These are phyloP conservation scores for Coemansia sp. DNA, from an alignment of 192 early-diverging fungal species.

Conservation along the genomic window DNA sequence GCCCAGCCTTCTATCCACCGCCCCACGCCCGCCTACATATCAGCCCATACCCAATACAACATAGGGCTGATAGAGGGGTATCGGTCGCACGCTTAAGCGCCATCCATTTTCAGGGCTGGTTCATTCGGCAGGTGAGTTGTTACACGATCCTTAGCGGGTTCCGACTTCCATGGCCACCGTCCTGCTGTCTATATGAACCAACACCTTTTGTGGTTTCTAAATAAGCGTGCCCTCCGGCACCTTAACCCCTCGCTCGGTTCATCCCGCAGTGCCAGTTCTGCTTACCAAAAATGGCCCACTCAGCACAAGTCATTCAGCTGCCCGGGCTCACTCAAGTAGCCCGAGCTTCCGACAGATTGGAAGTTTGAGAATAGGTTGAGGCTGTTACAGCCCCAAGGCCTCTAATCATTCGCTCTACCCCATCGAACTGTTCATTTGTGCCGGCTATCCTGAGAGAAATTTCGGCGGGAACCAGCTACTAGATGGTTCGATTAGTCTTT, in stretches of 20 bases:
- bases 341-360: slow-evolving; percentile 75
- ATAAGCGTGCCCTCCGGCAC: slow-evolving; percentile 69
- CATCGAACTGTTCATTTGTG: slow-evolving; percentile 74
- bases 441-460: slow-evolving; percentile 82
- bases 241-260: slow-evolving; percentile 80
- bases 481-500: slow-evolving; percentile 85
- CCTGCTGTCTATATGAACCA: slow-evolving; percentile 79
- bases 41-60: slow-evolving; percentile 51
- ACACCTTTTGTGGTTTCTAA: slow-evolving; percentile 80
- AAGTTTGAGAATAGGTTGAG: slow-evolving; percentile 85
- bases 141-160: slow-evolving; percentile 76
- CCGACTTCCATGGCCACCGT: slow-evolving; percentile 84
- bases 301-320: slow-evolving; percentile 74
- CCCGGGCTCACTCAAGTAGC: slow-evolving; percentile 69
- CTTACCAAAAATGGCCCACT: slow-evolving; percentile 90
- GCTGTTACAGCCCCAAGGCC: slow-evolving; percentile 71
- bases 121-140: slow-evolving; percentile 61
- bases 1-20: slow-evolving; percentile 60
- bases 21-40: slow-evolving; percentile 73
- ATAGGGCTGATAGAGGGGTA: slow-evolving; percentile 60
- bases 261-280: slow-evolving; percentile 87
- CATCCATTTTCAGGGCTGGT: slow-evolving; percentile 77
- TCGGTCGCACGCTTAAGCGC: slow-evolving; percentile 77
- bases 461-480: slow-evolving; percentile 84
- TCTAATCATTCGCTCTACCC: slow-evolving; percentile 83